Percentiles rank a stretch among this genome's conserved stretches.
These are phyloP conservation scores for Agrostemma githago DNA, from an alignment of 148 eudicot species.

Conservation along the genomic window DNA sequence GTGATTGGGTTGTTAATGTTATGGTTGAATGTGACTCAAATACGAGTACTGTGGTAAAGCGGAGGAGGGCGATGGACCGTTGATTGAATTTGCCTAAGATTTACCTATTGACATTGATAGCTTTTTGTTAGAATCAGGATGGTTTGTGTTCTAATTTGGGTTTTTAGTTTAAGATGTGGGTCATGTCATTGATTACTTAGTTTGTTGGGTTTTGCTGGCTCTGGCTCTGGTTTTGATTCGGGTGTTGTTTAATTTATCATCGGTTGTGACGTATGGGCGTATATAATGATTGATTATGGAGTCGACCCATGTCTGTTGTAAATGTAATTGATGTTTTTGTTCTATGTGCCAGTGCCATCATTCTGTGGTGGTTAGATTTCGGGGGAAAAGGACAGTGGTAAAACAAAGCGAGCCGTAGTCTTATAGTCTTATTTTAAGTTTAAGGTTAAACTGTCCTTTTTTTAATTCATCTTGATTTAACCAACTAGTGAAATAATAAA, in stretches of 20 bases:
- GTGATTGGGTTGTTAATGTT: neutral
- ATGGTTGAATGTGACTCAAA: neutral
- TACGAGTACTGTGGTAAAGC: neutral
- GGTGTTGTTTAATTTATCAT: conserved; percentile 2
- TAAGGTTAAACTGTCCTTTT: conserved; percentile 7
- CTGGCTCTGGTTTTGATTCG: conserved; percentile 1
- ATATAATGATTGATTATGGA: conserved; percentile 2
- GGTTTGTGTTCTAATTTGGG: neutral
- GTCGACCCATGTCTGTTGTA: neutral
- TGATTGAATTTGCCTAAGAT: neutral
- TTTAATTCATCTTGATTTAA: neutral
- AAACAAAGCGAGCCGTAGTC: neutral
- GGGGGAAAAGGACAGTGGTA: neutral
- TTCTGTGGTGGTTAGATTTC: conserved; percentile 13
- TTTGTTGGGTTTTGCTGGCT: neutral
- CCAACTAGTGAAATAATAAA: neutral
- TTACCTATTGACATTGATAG: neutral
- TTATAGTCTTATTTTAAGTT: conserved; percentile 1
- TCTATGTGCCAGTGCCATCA: conserved; percentile 4
- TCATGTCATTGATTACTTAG: neutral
- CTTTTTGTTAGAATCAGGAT: neutral
- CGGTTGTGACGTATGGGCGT: conserved; percentile 1
- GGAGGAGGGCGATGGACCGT: neutral
- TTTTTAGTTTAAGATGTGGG: conserved; percentile 5
- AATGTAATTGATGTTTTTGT: neutral